phyloP scores from a whole-genome alignment of 2,329 filamentous ascomycete genomes.

The Scolecobasidium constrictum region DNA sequence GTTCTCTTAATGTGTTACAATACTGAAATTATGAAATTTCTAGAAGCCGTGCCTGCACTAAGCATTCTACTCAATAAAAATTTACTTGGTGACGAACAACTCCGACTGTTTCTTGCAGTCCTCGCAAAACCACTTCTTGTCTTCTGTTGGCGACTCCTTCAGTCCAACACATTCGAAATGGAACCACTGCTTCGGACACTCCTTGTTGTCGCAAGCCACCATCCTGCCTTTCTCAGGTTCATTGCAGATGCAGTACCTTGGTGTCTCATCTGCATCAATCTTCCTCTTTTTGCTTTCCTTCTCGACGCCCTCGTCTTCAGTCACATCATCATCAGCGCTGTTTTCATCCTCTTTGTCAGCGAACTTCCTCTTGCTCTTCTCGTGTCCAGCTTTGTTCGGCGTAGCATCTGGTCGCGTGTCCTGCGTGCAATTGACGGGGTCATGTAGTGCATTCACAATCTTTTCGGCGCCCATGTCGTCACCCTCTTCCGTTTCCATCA shows the following conservation, averaged over 20 bases:
- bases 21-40: too few relatives aligned
- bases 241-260: not conserved
- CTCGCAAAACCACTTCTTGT: not conserved
- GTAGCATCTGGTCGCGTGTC: not conserved
- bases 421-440: conserved; percentile 1
- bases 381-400: conserved; percentile 1
- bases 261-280: not conserved
- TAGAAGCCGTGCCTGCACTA: too few relatives aligned
- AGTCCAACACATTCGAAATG: conserved; percentile 73
- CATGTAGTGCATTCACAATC: conserved; percentile 8
- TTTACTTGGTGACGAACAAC: too few relatives aligned
- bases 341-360: not conserved
- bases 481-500: conserved; percentile 19
- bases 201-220: conserved; percentile 68
- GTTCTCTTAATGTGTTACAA: too few relatives aligned
- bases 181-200: conserved; percentile 71
- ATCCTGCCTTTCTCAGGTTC: conserved; percentile 41
- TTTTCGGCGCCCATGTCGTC: conserved; percentile 3
- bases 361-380: not conserved
- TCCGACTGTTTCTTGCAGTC: not conserved
- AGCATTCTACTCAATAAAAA: too few relatives aligned
- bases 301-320: not conserved
- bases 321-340: not conserved
- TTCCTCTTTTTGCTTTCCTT: not conserved
- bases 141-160: conserved; percentile 57